These are phyloP conservation scores for Penicillium odoratum DNA, from an alignment of 495 filamentous ascomycete genomes.

Conservation along the genomic window DNA sequence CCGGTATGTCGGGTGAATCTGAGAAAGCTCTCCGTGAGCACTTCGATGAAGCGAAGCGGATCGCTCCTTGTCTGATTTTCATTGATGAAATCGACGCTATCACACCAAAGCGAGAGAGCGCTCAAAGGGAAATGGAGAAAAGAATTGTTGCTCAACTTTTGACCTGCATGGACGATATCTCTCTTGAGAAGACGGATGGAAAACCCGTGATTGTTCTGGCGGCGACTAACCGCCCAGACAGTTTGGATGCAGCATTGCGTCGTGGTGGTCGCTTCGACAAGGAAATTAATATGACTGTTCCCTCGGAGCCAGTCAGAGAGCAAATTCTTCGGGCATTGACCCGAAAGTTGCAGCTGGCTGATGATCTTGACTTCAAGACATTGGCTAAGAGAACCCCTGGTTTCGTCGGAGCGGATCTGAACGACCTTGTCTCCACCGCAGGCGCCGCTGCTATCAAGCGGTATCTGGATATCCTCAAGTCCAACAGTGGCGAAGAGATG, in stretches of 20 bases:
- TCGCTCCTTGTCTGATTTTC: constrained; percentile 91
- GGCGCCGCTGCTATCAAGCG: constrained; percentile 65
- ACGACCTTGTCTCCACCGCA: constrained; percentile 75
- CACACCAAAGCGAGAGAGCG: constrained; percentile 88
- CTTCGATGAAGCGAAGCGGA: constrained; percentile 82
- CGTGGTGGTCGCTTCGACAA: constrained; percentile 85
- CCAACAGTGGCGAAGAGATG: constrained; percentile 52
- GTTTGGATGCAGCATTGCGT: constrained; percentile 81
- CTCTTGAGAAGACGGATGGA: constrained; percentile 75
- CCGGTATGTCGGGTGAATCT: constrained; percentile 94
- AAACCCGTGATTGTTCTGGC: constrained; percentile 93
- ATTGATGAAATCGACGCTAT: constrained; percentile 97
- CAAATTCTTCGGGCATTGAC: constrained; percentile 80
- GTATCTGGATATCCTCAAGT: constrained; percentile 53
- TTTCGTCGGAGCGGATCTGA: constrained; percentile 93
- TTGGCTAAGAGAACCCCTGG: constrained; percentile 89
- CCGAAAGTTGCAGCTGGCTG: constrained; percentile 63
- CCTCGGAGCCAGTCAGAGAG: constrained; percentile 79
- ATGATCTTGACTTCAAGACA: constrained; percentile 73
- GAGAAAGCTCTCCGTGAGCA: constrained; percentile 91
- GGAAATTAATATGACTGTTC: constrained; percentile 95
- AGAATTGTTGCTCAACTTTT: constrained; percentile 91
- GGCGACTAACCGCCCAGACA: constrained; percentile 90
- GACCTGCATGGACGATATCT: constrained; percentile 84
- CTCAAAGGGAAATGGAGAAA: constrained; percentile 97